Base-by-base conservation (phyloP, 768 basidiomycete species). In the Leccinum longicurvipes region DNA sequence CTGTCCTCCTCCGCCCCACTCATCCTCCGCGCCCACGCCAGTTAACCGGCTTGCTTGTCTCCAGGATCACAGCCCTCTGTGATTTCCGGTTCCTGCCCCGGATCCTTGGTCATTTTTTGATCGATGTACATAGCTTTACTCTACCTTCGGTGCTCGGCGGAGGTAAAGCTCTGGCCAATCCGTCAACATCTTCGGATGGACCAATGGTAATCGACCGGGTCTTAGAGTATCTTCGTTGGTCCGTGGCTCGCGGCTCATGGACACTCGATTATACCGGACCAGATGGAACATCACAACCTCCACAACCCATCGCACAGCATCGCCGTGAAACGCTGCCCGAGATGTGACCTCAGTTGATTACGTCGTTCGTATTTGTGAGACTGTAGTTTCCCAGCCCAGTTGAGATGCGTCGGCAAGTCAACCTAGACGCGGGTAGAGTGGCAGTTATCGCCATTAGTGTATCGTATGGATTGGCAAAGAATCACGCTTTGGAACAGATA, bases 371-470 rank as follows among this genome's bases (percentile, higher is more conserved):
- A n/a, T 28, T 31, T 41, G 45, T 34, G 53, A 51, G 44, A 50
- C 32, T 39, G 8, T 39, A 7, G 31, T 36, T 15, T 32, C 47
- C 44, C 39, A 41, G 23, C 24, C 42, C 4, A 39, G 46, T 41
- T 49, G 29, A 54, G 39, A 58, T 51, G 55, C 64, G 53, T 53
- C 46, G 31, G 48, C 29, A 44, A 65, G 47, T 52, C 39, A 53
- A 44, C 54, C 44, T 45, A 50, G 45, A 41, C 12, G 36, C 21
- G 44, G 34, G 15, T 44, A 24, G 24, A 39, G 54, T 42, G 56
- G 52, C 42, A 23, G 23, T 52, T 27, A 46, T 34, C 23, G 15
- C 21, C 12, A 6, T 17, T 23, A 27, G 24, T 25, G n/a, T 6
- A 24, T 17, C 2, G 34, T 47, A 45, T 29, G 7, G 14, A 41